Base-by-base conservation (phyloP, 331 rosid genomes). In the Malus hybrid region DNA sequence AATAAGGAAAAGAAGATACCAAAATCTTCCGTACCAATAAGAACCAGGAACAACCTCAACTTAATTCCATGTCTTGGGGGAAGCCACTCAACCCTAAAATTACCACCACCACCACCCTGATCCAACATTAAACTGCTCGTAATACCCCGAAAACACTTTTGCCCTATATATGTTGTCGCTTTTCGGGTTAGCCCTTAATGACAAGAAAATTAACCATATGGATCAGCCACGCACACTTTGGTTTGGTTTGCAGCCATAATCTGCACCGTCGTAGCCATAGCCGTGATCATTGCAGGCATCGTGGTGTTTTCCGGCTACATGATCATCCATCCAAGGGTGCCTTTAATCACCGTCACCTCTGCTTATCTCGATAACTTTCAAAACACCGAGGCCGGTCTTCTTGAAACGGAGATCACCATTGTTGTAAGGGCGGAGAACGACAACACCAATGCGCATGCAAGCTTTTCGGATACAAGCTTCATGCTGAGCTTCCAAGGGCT, bases 1-100 rank as follows among this genome's bases (percentile, higher is more conserved):
- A 74, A 80, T n/a, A 7, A 83, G 88, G 96, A 85, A 91, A 91
- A 75, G 96, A 87, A 94, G 98, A 94, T 94, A 85, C 98, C 95
- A 83, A 93, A 87, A 87, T 96, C 93, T 88, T 78, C 79, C 80
- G 85, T 68, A 82, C 81, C 84, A 85, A 81, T 70, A 30, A 52
- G 80, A 80, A 69, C 84, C 66, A 85, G 78, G 90, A 79, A 88
- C 88, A 83, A 48, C 64, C 9, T 71, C 75, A 32, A 53, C 48
- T 55, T 30, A 6, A 5, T 34, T 33, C 66, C 75, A 32, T 58
- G 24, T 20, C 28, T 57, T 58, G 20, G 28, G 20, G 18, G 24
- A 44, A 14, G 26, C 52, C 28, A 18, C 63, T 10, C 29, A n/a
- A 32, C 6, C 18, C 46, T 32, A 32, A 28, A 18, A 33, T 70